Percentiles rank a stretch among this genome's conserved stretches.
phyloP scores from a whole-genome alignment of 768 basidiomycete species.

The Trametes cingulata region DNA sequence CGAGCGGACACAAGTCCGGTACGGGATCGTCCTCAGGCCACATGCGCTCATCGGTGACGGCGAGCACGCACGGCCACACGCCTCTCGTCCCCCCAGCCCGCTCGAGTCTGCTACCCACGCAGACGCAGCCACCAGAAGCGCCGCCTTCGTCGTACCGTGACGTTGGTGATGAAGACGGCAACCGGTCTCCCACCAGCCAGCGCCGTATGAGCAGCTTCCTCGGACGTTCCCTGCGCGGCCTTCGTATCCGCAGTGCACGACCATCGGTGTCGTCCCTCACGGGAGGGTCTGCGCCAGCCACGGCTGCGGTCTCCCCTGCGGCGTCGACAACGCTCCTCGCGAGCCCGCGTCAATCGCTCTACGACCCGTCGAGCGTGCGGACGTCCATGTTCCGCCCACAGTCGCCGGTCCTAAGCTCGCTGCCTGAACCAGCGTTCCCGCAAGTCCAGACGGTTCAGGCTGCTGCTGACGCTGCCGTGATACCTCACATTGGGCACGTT shows the following conservation, averaged over 20 bases:
- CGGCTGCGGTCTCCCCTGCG: neutral
- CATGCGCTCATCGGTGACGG: neutral
- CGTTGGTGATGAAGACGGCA: constrained; percentile 15
- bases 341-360: neutral
- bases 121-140: constrained; percentile 1
- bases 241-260: constrained; percentile 17
- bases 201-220: constrained; percentile 15
- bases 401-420: constrained; percentile 17
- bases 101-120: constrained; percentile 26
- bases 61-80: neutral
- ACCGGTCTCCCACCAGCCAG: neutral
- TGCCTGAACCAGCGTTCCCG: constrained; percentile 11
- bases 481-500: neutral
- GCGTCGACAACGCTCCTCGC: neutral
- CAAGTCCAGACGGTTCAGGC: neutral
- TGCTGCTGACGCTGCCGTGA: neutral
- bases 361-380: constrained; percentile 10
- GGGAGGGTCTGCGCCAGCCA: neutral
- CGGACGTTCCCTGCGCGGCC: constrained; percentile 11
- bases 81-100: constrained; percentile 10
- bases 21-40: constrained; percentile 13
- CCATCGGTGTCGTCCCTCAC: constrained; percentile 1
- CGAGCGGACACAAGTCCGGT: constrained; percentile 13
- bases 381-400: constrained; percentile 20
- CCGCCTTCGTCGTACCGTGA: constrained; percentile 20